Evolutionary conservation across 192 early-diverging fungal species (phyloP), one percentile per base, ranked within the genome.

Genomic region (Chytriomyces confervae): DNA sequence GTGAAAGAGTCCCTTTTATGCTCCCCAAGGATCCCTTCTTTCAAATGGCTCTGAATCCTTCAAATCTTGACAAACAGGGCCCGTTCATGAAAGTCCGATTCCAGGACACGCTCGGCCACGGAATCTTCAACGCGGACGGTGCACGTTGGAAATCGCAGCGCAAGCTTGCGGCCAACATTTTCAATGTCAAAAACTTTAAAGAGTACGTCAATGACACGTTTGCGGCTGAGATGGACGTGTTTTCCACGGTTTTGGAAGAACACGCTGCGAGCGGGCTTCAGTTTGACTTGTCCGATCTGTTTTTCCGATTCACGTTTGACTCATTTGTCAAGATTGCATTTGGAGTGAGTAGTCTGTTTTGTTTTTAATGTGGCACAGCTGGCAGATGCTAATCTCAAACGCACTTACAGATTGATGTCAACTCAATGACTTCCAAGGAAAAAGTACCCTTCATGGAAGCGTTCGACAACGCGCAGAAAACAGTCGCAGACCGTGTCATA

Each of bases 101-200:
- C 49, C 77, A 84, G 36, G 84, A 86, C 49, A 77, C 91, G 43
- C 79, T 92, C 47, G 91, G 91, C 8, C 71, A 85, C 53, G 91
- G 91, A 27, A 92, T 92, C 79, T 93, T 93, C 75, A 90, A 88
- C 79, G 81, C 85, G 0, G 91, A 93, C 64, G 92, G 92, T n/a
- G 87, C 88, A 0, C 73, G 73, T 6, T 93, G 91, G 92, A 81
- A 83, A 24, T 77, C 76, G 7, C 91, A 92, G 27, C 80, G 92
- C 44, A 92, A 93, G 70, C 80, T 66, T 7, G 76, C 80, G 20
- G 67, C 80, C 51, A 76, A 82, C 61, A 82, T 86, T 61, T 86
- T 86, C 76, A 86, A 51, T 61, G 72, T 70, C 24, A 71, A 66
- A 47, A 76, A 82, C 62, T 85, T 85, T 63, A 70, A 69, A 10